phyloP scores from a whole-genome alignment of 164 flowering plant genomes.

The Platanus orientalis region DNA sequence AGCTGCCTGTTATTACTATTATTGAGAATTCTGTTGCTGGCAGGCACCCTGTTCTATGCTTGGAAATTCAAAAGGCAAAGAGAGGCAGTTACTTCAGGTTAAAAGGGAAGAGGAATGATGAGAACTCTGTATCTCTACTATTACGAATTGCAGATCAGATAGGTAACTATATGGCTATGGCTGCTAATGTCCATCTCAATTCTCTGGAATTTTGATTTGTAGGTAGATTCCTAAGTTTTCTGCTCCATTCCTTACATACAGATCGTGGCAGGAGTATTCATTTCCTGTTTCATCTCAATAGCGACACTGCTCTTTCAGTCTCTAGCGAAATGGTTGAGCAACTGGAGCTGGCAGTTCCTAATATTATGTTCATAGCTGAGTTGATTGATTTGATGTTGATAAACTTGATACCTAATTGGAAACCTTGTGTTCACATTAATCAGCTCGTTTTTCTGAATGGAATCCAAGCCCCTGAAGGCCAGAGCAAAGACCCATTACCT shows the following conservation, averaged over 20 bases:
- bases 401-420: too few relatives aligned
- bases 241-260: slow-evolving; percentile 32
- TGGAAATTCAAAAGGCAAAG: slow-evolving; percentile 49
- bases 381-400: slow-evolving; percentile 58
- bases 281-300: slow-evolving; percentile 59
- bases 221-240: neutral
- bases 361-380: slow-evolving; percentile 71
- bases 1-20: too few relatives aligned
- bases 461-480: slow-evolving; percentile 13
- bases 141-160: slow-evolving; percentile 50
- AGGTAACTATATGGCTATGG: slow-evolving; percentile 31
- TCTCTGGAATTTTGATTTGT: neutral
- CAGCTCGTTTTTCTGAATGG: slow-evolving; percentile 22
- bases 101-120: slow-evolving; percentile 55
- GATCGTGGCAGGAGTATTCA: slow-evolving; percentile 67
- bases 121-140: slow-evolving; percentile 54
- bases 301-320: slow-evolving; percentile 70
- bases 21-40: too few relatives aligned
- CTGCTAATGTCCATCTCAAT: neutral
- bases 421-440: slow-evolving; percentile 29
- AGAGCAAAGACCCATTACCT: slow-evolving; percentile 8
- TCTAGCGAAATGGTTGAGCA: slow-evolving; percentile 90
- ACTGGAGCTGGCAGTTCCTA: slow-evolving; percentile 58
- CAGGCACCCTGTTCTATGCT: too few relatives aligned
- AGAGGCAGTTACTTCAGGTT: slow-evolving; percentile 54